Evolutionary conservation across 2,329 filamentous ascomycete species (phyloP).

Genomic region (Exophiala sp.): DNA sequence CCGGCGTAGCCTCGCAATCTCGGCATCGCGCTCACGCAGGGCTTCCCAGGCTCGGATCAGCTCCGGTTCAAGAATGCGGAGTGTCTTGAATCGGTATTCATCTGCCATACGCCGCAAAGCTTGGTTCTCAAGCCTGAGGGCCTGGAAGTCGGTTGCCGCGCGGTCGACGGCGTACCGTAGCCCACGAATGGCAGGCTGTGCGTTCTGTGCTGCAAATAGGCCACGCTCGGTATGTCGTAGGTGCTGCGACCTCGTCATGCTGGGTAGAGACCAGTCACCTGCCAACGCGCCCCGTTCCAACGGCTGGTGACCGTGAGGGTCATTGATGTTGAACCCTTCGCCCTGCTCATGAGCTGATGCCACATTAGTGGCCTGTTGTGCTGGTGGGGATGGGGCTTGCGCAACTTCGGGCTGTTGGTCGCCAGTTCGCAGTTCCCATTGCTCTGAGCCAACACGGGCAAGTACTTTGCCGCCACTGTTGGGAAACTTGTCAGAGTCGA

Average conservation of each 20-base stretch:
- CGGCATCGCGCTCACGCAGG: constrained; percentile 1
- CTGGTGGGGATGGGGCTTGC: neutral
- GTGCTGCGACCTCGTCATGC: neutral
- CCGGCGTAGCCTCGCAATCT: neutral
- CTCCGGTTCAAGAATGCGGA: neutral
- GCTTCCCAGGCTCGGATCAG: neutral
- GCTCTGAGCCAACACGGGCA: neutral
- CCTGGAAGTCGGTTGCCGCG: neutral
- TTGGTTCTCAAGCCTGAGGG: neutral
- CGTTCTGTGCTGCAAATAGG: neutral
- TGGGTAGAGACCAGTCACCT: neutral
- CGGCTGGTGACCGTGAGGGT: neutral
- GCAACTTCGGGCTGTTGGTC: neutral
- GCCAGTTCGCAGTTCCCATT: neutral
- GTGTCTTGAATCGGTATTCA: neutral
- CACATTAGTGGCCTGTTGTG: neutral
- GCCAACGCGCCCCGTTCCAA: neutral
- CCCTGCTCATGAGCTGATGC: neutral
- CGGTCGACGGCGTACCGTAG: neutral
- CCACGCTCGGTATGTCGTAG: neutral
- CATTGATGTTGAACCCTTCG: neutral
- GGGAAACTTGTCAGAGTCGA: neutral
- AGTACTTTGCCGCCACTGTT: neutral
- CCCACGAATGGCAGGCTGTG: neutral
- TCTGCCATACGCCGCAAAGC: neutral